phyloP scores from a whole-genome alignment of 108 stramenopile species.

The Aurantiochytrium sp. region DNA sequence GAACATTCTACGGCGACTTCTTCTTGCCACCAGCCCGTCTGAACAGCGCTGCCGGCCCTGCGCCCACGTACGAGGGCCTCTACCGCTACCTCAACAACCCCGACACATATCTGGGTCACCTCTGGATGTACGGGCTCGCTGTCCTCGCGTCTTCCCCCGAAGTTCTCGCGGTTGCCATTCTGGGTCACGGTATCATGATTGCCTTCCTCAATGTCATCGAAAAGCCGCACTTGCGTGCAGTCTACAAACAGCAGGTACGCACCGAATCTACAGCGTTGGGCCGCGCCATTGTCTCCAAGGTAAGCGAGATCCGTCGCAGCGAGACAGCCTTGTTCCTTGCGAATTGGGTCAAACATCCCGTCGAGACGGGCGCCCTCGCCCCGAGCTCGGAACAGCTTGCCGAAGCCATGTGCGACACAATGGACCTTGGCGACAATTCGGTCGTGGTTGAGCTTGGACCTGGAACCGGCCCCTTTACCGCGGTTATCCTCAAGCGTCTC shows the following conservation, averaged over 20 bases:
- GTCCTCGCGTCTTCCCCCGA: background rate
- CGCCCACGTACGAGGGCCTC: background rate
- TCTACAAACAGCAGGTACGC: constrained; percentile 17
- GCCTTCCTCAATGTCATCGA: background rate
- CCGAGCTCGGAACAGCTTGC: background rate
- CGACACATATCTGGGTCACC: background rate
- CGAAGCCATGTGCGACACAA: background rate
- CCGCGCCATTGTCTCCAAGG: background rate
- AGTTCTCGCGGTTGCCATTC: background rate
- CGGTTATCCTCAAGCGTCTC: background rate
- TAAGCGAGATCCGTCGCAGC: background rate
- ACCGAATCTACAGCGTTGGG: background rate
- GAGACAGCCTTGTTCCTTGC: background rate
- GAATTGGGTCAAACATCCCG: constrained; percentile 4
- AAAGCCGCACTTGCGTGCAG: background rate
- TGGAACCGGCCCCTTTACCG: background rate
- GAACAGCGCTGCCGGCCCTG: background rate
- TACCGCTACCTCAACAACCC: constrained; percentile 14
- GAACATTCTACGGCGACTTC: background rate
- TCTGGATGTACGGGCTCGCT: background rate
- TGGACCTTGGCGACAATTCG: background rate
- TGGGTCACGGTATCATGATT: background rate
- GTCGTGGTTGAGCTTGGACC: constrained; percentile 7
- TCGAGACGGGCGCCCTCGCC: constrained; percentile 4
- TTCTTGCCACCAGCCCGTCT: background rate